Evolutionary conservation across 306 rosid species (phyloP), one percentile per base, ranked within the genome.

Genomic region (Glycyrrhiza uralensis): DNA sequence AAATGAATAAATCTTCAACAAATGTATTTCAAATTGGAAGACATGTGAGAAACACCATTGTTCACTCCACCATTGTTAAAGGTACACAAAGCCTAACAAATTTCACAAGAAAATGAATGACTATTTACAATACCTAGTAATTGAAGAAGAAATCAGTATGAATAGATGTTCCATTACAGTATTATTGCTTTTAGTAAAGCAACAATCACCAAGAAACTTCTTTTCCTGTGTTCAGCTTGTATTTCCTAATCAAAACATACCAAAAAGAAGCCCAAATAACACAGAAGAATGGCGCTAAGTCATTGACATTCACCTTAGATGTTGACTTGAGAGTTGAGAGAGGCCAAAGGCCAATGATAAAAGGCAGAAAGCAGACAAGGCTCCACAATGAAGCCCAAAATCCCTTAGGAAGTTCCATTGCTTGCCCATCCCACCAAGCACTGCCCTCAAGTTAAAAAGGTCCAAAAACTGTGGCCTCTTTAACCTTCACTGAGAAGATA

Each of bases 231-330:
- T 42, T 51, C 61, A 26, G 9, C 18, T 45, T 30, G 44, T 2
- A 64, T 63, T 52, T 45, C 64, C 51, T 35, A 38, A 44, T 20
- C 1, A 55, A 50, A 70, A 3, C 61, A 63, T 42, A 42, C 17
- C 49, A 68, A 65, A 50, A 65, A 10, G 12, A 58, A 71, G 2
- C 18, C 23, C 33, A 69, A 36, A 69, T 8, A 7, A 66, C 30
- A 28, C 24, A 54, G 47, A 28, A 69, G 13, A 60, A 77, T 35
- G 72, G 41, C 2, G 62, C 39, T 46, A n/a, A n/a, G n/a, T n/a
- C n/a, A n/a, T n/a, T n/a, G n/a, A n/a, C n/a, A n/a, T n/a, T 39
- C 69, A 86, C 97, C 97, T 87, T 92, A 86, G 54, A 84, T 64
- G 75, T 7, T 24, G 72, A 92, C 97, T 15, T n/a, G n/a, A n/a